Conservation (phyloP, 1,284 basidiomycete genomes). For the Boletellus deceptivus region DNA sequence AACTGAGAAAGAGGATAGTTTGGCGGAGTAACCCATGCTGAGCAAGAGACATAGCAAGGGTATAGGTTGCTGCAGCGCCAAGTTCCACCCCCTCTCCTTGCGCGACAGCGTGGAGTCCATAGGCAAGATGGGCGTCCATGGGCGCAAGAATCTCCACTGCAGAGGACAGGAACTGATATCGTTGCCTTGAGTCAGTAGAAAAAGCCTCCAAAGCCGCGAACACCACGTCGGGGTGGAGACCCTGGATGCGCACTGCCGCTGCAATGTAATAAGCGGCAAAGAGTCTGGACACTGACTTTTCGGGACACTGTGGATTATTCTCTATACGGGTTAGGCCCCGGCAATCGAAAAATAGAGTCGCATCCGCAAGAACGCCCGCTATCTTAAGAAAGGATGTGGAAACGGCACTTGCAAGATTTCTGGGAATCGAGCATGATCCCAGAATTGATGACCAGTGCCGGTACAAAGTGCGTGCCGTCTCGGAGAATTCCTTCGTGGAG, state of each 20-base stretch:
- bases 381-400: constrained; percentile 48
- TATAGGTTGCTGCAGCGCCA: constrained; percentile 2
- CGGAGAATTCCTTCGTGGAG: constrained; percentile 21
- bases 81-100: constrained; percentile 2
- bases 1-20: constrained; percentile 15
- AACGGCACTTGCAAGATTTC: constrained; percentile 32
- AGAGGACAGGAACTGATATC: constrained; percentile 8
- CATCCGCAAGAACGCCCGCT: constrained; percentile 39
- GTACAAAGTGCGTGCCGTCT: constrained; percentile 40
- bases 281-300: constrained; percentile 4
- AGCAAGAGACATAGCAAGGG: constrained; percentile 22
- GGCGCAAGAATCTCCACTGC: constrained; percentile 19
- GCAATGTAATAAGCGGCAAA: constrained; percentile 26
- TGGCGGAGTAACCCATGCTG: constrained; percentile 12
- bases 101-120: constrained; percentile 10
- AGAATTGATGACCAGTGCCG: constrained; percentile 36
- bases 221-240: constrained; percentile 12
- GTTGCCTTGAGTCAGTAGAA: constrained; percentile 14
- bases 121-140: constrained; percentile 23
- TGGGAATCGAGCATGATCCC: constrained; percentile 28
- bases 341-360: constrained; percentile 34
- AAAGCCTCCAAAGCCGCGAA: constrained; percentile 8
- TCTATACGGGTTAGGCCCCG: constrained; percentile 17
- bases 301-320: constrained; percentile 3
- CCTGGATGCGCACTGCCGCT: constrained; percentile 21